Evolutionary conservation across 176 grass and related monocot species (phyloP), one percentile per base, ranked within the genome.

Genomic region (Hyparrhenia diplandra): DNA sequence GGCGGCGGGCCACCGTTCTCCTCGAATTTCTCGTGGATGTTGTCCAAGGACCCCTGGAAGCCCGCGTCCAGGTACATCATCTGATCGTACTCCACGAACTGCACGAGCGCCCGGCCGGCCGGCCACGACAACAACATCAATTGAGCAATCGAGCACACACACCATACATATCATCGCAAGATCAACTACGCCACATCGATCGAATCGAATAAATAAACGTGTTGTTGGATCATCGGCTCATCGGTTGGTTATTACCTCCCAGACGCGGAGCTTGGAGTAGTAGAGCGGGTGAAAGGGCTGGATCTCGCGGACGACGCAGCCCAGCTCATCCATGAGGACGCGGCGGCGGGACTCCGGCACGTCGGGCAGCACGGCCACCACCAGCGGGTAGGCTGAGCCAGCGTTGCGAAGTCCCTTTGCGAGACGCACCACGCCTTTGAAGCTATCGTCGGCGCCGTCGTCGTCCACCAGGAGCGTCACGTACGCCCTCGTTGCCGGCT

Each of bases 241-340:
- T 14, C 42, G 3, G 0, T 49, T 17, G 5, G 5, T 18, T 49
- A 49, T 49, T n/a, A 91, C 94, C 94, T 89, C 91, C 94, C 94
- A 97, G 68, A 93, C 85, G 9, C 91, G 91, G 74, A 97, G 94
- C 88, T 91, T 97, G 83, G 86, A 89, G 84, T 93, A 97, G 65
- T 93, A 73, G 25, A 78, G 91, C 1, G 88, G 91, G 84, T 87
- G 89, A 13, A 97, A 73, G 5, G 94, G 94, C 24, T 78, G 65
- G 81, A 97, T 89, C 86, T 97, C 94, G 21, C 75, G 91, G 58
- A 97, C 69, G 61, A 93, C 70, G 75, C 94, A 93, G 36, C 91
- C 91, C 17, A 51, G 47, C 81, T 93, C 86, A 37, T 78, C 78
- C 74, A 83, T 3, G 49, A 97, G 84, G 70, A 89, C 67, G 32